Percentiles rank a stretch among this genome's conserved stretches.
phyloP scores from a whole-genome alignment of 441 rosid genomes.

The Macaranga tanarius region DNA sequence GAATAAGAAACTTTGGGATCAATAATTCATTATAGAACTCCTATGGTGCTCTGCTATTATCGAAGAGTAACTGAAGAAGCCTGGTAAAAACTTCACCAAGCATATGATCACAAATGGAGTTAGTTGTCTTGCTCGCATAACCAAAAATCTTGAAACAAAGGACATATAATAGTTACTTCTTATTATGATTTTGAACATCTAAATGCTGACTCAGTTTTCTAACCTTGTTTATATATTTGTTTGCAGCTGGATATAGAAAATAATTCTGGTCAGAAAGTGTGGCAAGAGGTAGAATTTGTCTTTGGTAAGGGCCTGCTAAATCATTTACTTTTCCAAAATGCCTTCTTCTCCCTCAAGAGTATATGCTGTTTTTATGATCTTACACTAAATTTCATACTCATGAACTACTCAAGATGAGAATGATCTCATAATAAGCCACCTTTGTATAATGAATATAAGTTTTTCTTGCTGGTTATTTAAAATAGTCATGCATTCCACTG shows the following conservation, averaged over 20 bases:
- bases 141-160: slow-evolving; percentile 3
- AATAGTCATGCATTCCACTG: neutral
- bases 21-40: slow-evolving; percentile 8
- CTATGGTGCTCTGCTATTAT: slow-evolving; percentile 1
- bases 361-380: neutral
- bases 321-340: slow-evolving; percentile 9
- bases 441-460: neutral
- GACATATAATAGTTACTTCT: neutral
- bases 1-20: slow-evolving; percentile 8
- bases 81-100: neutral
- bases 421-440: neutral
- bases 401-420: neutral
- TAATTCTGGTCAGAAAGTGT: slow-evolving; percentile 76
- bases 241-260: slow-evolving; percentile 94
- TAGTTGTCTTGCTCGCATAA: neutral
- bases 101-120: neutral
- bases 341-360: slow-evolving; percentile 3
- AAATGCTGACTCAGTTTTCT: slow-evolving; percentile 1
- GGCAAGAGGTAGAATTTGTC: slow-evolving; percentile 87
- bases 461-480: neutral
- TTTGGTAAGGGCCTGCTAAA: slow-evolving; percentile 63
- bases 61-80: neutral
- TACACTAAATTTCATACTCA: neutral
- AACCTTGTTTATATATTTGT: slow-evolving; percentile 22
- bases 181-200: neutral